A percentile compares a stretch with the other conserved stretches of the same genome.
These are phyloP conservation scores for Kluyveromyces siamensis DNA, from an alignment of 805 yeast genomes.

Conservation along the genomic window DNA sequence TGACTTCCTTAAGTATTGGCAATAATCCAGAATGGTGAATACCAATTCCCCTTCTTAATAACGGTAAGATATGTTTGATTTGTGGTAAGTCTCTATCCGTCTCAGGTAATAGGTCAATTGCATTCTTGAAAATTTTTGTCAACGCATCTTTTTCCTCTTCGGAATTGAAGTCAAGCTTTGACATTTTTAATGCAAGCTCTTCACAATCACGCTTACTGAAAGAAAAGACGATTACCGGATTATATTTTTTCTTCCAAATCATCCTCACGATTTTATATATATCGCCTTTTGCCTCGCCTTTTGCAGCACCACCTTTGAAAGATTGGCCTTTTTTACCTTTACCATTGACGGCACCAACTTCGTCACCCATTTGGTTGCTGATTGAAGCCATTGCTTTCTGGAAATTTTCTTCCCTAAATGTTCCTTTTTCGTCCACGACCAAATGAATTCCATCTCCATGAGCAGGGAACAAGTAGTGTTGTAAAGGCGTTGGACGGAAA, in stretches of 20 bases:
- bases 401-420: constrained; percentile 93
- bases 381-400: constrained; percentile 97
- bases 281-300: constrained; percentile 66
- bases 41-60: constrained; percentile 91
- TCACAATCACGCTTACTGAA: constrained; percentile 97
- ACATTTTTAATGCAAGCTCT: constrained; percentile 86
- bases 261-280: constrained; percentile 93
- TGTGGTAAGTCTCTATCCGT: constrained; percentile 90
- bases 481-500: constrained; percentile 97
- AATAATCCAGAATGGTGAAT: constrained; percentile 95
- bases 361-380: constrained; percentile 75
- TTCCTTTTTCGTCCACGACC: constrained; percentile 95
- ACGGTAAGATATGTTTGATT: constrained; percentile 82
- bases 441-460: constrained; percentile 96
- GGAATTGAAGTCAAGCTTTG: constrained; percentile 86
- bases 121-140: constrained; percentile 83
- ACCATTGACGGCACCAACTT: constrained; percentile 51
- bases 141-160: constrained; percentile 91
- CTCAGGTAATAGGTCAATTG: constrained; percentile 80
- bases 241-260: constrained; percentile 94
- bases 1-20: constrained; percentile 89
- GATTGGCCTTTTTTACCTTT: constrained; percentile 72
- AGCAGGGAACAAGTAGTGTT: constrained; percentile 96
- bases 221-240: constrained; percentile 98
- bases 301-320: constrained; percentile 67